Conservation (phyloP, 1,284 basidiomycete species). For the Ustilago sp. region DNA sequence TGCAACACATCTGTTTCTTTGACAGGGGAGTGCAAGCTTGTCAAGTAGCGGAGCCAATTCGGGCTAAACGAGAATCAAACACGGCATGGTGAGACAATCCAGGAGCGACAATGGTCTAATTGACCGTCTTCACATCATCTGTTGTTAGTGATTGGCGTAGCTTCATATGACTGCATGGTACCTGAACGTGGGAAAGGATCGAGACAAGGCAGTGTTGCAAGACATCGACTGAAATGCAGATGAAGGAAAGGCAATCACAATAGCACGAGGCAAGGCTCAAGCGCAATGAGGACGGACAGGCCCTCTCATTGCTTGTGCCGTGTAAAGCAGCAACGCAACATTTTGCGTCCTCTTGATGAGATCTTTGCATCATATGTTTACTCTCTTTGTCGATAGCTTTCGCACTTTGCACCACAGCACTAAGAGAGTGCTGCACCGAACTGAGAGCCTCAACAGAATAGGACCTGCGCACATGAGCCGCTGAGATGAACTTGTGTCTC, state of each 20-base stretch:
- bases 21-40: background rate
- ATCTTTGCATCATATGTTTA: too few relatives aligned
- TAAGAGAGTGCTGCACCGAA: background rate
- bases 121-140: background rate
- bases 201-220: background rate
- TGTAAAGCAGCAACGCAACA: too few relatives aligned
- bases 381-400: too few relatives aligned
- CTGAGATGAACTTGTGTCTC: constrained; percentile 1
- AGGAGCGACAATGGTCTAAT: background rate
- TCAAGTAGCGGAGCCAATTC: background rate
- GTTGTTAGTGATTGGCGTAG: background rate
- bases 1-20: background rate
- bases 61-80: background rate
- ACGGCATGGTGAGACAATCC: background rate
- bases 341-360: too few relatives aligned
- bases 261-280: background rate
- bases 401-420: too few relatives aligned
- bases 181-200: background rate
- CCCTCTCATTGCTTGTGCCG: too few relatives aligned
- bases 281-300: background rate
- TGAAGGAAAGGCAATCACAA: background rate
- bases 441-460: background rate
- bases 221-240: background rate
- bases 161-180: background rate
- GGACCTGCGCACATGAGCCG: background rate